phyloP scores from a whole-genome alignment of 352 stramenopile species.

The Pythium biforme region DNA sequence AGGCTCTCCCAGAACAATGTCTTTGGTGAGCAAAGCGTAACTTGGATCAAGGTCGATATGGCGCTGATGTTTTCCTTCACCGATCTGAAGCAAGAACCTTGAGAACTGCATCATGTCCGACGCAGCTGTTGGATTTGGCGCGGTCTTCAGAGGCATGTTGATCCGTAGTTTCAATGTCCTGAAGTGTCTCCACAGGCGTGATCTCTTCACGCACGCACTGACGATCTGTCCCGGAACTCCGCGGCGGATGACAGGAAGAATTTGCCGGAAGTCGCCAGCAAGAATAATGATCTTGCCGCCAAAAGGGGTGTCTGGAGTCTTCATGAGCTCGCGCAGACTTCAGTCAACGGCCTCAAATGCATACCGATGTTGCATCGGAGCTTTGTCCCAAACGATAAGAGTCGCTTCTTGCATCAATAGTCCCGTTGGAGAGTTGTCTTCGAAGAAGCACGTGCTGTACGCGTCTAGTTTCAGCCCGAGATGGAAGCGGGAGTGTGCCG shows the following conservation, averaged over 20 bases:
- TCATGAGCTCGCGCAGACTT: constrained; percentile 3
- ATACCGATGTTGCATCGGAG: background rate
- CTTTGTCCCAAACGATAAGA: constrained; percentile 9
- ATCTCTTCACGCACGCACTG: constrained; percentile 3
- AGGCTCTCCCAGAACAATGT: constrained; percentile 2
- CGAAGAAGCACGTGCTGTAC: background rate
- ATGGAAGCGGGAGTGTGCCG: too few relatives aligned
- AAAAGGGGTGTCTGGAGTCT: background rate
- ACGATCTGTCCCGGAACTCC: background rate
- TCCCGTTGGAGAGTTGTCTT: background rate
- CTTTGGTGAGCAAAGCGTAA: background rate
- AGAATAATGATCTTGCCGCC: constrained; percentile 13
- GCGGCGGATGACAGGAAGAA: constrained; percentile 1
- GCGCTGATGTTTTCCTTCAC: constrained; percentile 7
- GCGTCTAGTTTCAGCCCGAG: background rate
- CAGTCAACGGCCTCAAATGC: constrained; percentile 13
- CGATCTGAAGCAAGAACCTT: background rate
- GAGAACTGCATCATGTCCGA: background rate
- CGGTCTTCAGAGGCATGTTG: background rate
- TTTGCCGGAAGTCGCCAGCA: constrained; percentile 18
- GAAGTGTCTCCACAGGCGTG: background rate
- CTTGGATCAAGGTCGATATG: background rate
- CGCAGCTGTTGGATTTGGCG: background rate
- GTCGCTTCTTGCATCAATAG: background rate
- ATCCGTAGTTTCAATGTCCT: constrained; percentile 3